Evolutionary conservation across 1,139 yeast genomes (phyloP).

Genomic region (Keqinozyma sinolaborantium): DNA sequence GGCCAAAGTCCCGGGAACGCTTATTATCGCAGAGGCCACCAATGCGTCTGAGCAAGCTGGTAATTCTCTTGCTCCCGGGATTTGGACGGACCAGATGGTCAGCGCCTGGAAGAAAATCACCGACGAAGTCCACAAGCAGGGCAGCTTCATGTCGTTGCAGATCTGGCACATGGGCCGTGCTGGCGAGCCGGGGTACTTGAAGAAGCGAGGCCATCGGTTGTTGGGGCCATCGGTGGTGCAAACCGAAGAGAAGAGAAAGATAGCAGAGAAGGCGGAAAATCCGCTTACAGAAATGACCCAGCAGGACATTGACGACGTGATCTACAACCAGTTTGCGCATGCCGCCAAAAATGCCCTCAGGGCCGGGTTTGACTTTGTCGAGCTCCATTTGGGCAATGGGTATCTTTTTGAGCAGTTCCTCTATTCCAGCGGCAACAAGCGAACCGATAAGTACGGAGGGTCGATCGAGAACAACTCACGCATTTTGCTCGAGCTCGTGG

Average conservation of each 20-base stretch:
- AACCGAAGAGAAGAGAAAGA: slow-evolving; percentile 18
- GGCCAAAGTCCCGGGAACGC: slow-evolving; percentile 47
- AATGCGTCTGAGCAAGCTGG: slow-evolving; percentile 31
- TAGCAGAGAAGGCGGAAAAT: slow-evolving; percentile 27
- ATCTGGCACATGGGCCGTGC: slow-evolving; percentile 61
- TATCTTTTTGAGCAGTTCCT: slow-evolving; percentile 64
- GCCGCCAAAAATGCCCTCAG: slow-evolving; percentile 48
- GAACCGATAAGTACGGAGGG: slow-evolving; percentile 70
- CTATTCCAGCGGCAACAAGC: slow-evolving; percentile 41
- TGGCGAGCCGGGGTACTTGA: slow-evolving; percentile 40
- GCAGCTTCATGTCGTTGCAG: slow-evolving; percentile 54
- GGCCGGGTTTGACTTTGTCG: slow-evolving; percentile 71
- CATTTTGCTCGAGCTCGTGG: slow-evolving; percentile 53
- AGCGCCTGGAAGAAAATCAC: slow-evolving; percentile 48
- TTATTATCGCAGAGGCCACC: slow-evolving; percentile 41
- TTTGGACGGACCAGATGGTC: slow-evolving; percentile 45
- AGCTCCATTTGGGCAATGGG: slow-evolving; percentile 69
- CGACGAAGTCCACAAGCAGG: slow-evolving; percentile 50
- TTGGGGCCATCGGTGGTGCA: slow-evolving; percentile 25
- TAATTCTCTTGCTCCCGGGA: slow-evolving; percentile 48
- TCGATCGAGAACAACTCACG: slow-evolving; percentile 63
- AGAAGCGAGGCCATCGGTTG: slow-evolving; percentile 24
- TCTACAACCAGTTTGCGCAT: slow-evolving; percentile 27
- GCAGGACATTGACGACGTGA: slow-evolving; percentile 41
- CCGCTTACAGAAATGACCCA: slow-evolving; percentile 39